phyloP scores from a whole-genome alignment of 2,329 filamentous ascomycete genomes.

The Hymenotorrendiella dingleyae region DNA sequence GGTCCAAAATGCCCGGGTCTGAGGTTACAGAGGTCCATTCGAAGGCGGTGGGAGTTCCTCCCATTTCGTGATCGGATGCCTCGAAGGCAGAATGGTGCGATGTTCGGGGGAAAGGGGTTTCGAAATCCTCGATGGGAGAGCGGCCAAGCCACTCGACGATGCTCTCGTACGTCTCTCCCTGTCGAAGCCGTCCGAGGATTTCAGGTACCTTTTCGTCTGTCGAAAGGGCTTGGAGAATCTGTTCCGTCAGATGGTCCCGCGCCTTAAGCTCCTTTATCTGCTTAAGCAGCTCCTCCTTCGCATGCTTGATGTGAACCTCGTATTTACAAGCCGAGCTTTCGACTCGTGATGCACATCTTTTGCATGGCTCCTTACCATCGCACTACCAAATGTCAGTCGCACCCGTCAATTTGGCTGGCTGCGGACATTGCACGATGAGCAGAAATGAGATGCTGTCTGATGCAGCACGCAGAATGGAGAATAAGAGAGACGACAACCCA shows the following conservation, averaged over 20 bases:
- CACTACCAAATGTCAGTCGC: constrained; percentile 24
- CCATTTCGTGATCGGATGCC: constrained; percentile 25
- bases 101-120: constrained; percentile 19
- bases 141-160: constrained; percentile 28
- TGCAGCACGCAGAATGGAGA: neutral
- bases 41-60: constrained; percentile 5
- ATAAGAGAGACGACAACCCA: constrained; percentile 15
- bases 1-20: constrained; percentile 23
- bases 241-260: constrained; percentile 26
- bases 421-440: neutral
- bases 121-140: constrained; percentile 17
- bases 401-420: neutral
- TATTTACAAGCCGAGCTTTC: constrained; percentile 27
- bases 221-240: constrained; percentile 27
- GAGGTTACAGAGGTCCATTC: constrained; percentile 28
- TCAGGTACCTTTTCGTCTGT: constrained; percentile 25
- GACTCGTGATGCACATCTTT: constrained; percentile 26
- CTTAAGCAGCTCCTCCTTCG: constrained; percentile 30
- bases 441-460: neutral
- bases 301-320: constrained; percentile 32
- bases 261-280: constrained; percentile 28
- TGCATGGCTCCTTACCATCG: constrained; percentile 31
- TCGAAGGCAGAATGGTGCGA: constrained; percentile 24
- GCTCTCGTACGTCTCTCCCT: constrained; percentile 25
- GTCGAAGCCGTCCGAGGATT: constrained; percentile 27